phyloP scores from a whole-genome alignment of 2,329 filamentous ascomycete species.

The Trichophyton benhamiae region DNA sequence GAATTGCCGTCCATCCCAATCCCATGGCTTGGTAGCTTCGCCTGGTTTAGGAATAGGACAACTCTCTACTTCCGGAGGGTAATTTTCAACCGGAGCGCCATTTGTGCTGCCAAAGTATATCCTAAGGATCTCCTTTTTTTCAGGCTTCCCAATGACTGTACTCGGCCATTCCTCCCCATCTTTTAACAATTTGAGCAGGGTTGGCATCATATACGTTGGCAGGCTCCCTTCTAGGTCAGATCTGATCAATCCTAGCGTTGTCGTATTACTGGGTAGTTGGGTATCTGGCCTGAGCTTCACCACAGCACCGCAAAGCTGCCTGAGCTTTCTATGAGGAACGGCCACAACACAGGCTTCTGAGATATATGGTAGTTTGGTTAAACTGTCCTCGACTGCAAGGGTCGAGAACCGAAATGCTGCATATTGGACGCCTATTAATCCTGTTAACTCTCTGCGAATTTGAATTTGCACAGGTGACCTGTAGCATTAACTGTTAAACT shows the following conservation, averaged over 20 bases:
- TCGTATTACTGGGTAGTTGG: neutral
- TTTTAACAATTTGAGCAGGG: neutral
- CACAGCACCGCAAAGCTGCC: neutral
- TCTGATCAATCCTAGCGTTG: neutral
- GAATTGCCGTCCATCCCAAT: neutral
- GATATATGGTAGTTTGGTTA: slow-evolving; percentile 14
- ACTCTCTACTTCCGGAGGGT: neutral
- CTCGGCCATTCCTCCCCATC: neutral
- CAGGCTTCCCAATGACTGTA: neutral
- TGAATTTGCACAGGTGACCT: neutral
- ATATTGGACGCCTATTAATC: slow-evolving; percentile 4
- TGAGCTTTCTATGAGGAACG: neutral
- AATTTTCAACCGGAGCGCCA: neutral
- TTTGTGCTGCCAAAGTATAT: neutral
- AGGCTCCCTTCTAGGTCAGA: neutral
- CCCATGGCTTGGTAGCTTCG: neutral
- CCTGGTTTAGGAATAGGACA: neutral
- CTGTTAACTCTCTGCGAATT: neutral
- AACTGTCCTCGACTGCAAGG: slow-evolving; percentile 9
- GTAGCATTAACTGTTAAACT: neutral
- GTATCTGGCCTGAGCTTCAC: neutral
- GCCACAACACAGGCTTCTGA: slow-evolving; percentile 11
- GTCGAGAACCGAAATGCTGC: slow-evolving; percentile 8
- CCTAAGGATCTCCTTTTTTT: neutral
- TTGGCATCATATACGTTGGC: neutral